These are phyloP conservation scores for Schizonepeta tenuifolia DNA, from an alignment of 257 asterid species.

Conservation along the genomic window DNA sequence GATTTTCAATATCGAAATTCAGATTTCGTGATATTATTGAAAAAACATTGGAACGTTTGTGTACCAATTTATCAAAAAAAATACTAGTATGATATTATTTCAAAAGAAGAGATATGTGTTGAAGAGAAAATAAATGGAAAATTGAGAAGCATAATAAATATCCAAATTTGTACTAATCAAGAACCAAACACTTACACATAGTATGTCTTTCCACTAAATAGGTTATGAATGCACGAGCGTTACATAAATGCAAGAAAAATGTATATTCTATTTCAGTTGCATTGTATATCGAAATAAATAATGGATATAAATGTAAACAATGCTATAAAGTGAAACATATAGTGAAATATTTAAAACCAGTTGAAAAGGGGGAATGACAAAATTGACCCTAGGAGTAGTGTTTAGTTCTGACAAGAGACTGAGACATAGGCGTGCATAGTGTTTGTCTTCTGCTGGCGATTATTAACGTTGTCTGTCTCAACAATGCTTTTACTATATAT, in stretches of 20 bases:
- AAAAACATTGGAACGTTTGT: too few species aligned
- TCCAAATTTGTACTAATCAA: neutral
- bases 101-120: too few species aligned
- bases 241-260: too few species aligned
- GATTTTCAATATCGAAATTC: too few species aligned
- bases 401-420: conserved; percentile 19
- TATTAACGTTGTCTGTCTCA: conserved; percentile 37
- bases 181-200: neutral
- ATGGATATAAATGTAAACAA: neutral
- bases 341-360: neutral
- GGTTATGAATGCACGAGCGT: too few species aligned
- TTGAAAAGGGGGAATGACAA: conserved; percentile 1
- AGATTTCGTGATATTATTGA: too few species aligned
- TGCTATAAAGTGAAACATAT: neutral
- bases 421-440: conserved; percentile 51
- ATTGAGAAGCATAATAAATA: neutral
- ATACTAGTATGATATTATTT: too few species aligned
- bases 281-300: too few species aligned
- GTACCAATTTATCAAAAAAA: too few species aligned
- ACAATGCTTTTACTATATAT: conserved; percentile 31
- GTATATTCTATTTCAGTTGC: too few species aligned
- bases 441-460: conserved; percentile 39
- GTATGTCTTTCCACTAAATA: too few species aligned
- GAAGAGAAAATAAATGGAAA: neutral
- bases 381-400: conserved; percentile 23